Base-by-base conservation (phyloP, 768 basidiomycete genomes). In the Trametes meyenii region DNA sequence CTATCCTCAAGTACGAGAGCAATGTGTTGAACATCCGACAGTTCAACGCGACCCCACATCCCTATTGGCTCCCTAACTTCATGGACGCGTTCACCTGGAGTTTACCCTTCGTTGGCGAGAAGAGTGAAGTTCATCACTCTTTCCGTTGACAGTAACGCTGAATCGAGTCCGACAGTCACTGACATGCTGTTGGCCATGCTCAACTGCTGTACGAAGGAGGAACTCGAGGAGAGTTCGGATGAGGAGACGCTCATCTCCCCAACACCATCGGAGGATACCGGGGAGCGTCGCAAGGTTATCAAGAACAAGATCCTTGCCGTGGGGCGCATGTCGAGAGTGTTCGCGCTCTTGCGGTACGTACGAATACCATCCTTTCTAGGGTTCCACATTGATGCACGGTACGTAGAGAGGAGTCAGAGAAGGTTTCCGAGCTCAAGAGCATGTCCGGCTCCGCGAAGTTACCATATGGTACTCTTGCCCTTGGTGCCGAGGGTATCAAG, bases 51-150 rank as follows among this genome's bases (percentile, higher is more conserved):
- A 92, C 90, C 1, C 95, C 96, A 13, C 96, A 97, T 69, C 89
- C 89, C 4, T 97, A 93, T 74, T 96, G 94, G 94, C 73, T 98
- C 33, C 96, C 96, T 0, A 97, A 97, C 77, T 97, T 97, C 69
- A 96, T 96, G 85, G 93, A 98, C 70, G 95, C 94, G 33, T 98
- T 98, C 72, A 96, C 95, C 12, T 98, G 96, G 96, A 93, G 90
- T 81, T 73, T 98, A 58, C 96, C 96, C 0, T 98, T 98, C 72
- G 95, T 98, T 5, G 96, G 95, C 54, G 88, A 93, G 65, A 98
- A 98, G 79, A 97, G 96, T 96, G 63, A 56, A 92, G 78, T 17
- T 5, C 16, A 19, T 16, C 16, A 33, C 1, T 14, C 14, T 53
- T 10, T 24, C n/a, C 13, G 36, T 39, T 7, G 2, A 21, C 19